These are phyloP conservation scores for Hippophae rhamnoides DNA, from an alignment of 306 rosid species.

Conservation along the genomic window DNA sequence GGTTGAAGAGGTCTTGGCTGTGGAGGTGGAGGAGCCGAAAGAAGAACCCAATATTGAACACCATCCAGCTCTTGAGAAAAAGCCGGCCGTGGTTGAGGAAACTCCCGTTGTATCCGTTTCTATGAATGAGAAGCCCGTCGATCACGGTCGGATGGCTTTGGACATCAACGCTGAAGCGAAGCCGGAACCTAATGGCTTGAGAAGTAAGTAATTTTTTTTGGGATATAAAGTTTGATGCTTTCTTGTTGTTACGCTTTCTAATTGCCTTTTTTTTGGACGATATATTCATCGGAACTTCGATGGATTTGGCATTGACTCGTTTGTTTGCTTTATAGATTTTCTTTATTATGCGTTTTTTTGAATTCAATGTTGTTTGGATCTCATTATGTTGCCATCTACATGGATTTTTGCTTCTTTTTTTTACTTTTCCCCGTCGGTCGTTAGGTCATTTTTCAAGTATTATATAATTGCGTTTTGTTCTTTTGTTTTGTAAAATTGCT, in stretches of 20 bases:
- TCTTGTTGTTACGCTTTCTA: neutral
- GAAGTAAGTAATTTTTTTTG: slow-evolving; percentile 37
- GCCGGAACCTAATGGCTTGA: slow-evolving; percentile 29
- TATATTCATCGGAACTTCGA: neutral
- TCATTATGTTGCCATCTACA: too few relatives aligned
- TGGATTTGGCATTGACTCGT: too few relatives aligned
- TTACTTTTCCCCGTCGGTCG: too few relatives aligned
- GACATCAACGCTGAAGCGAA: slow-evolving; percentile 14
- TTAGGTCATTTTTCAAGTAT: too few relatives aligned
- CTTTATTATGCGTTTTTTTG: too few relatives aligned
- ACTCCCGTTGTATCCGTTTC: slow-evolving; percentile 3
- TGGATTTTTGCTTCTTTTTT: too few relatives aligned
- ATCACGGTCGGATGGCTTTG: slow-evolving; percentile 19
- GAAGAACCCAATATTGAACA: slow-evolving; percentile 38
- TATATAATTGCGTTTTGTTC: too few relatives aligned
- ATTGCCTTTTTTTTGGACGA: neutral
- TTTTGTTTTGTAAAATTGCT: too few relatives aligned
- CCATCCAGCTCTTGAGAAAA: slow-evolving; percentile 25
- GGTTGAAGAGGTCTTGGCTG: slow-evolving; percentile 20
- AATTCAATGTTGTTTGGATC: too few relatives aligned
- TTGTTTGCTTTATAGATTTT: too few relatives aligned
- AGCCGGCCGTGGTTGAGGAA: slow-evolving; percentile 25
- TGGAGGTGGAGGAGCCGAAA: slow-evolving; percentile 17
- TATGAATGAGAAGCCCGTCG: slow-evolving; percentile 20
- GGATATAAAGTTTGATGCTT: slow-evolving; percentile 2